These are phyloP conservation scores for Suillus americanus DNA, from an alignment of 768 basidiomycete species.

Conservation along the genomic window DNA sequence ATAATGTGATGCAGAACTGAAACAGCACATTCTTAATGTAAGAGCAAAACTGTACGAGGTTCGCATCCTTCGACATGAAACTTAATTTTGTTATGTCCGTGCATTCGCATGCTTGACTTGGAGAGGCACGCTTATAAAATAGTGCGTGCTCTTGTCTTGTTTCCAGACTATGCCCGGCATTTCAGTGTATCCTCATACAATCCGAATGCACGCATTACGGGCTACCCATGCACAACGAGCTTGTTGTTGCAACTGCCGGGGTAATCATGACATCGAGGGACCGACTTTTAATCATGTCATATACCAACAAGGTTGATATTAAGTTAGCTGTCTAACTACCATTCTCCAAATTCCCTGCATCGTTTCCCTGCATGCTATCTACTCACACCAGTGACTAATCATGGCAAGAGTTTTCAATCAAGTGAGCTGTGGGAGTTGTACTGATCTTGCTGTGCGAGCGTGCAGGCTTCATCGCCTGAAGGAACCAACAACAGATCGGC, in stretches of 20 bases:
- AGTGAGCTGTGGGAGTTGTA: not conserved
- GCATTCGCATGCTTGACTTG: slow-evolving; percentile 25
- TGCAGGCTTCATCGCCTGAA: not conserved
- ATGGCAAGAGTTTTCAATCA: not conserved
- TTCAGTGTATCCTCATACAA: not conserved
- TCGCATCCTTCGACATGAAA: not conserved
- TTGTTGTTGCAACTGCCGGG: not conserved
- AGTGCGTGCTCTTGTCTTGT: slow-evolving; percentile 32
- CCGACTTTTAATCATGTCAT: not conserved
- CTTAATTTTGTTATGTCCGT: not conserved
- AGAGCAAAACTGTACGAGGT: not conserved
- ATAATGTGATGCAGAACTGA: not conserved
- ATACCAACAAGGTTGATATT: not conserved
- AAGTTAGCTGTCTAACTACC: not conserved
- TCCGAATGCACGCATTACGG: not conserved
- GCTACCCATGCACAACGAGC: not conserved
- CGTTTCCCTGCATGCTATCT: not conserved
- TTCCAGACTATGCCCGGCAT: not conserved
- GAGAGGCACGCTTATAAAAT: not conserved
- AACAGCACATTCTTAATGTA: not conserved
- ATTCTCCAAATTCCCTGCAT: not conserved
- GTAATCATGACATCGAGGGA: not conserved
- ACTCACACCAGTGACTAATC: not conserved
- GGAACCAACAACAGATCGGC: not conserved
- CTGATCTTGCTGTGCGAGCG: not conserved